Conservation (phyloP, 495 filamentous ascomycete genomes). For the Lineolata rhizophorae region DNA sequence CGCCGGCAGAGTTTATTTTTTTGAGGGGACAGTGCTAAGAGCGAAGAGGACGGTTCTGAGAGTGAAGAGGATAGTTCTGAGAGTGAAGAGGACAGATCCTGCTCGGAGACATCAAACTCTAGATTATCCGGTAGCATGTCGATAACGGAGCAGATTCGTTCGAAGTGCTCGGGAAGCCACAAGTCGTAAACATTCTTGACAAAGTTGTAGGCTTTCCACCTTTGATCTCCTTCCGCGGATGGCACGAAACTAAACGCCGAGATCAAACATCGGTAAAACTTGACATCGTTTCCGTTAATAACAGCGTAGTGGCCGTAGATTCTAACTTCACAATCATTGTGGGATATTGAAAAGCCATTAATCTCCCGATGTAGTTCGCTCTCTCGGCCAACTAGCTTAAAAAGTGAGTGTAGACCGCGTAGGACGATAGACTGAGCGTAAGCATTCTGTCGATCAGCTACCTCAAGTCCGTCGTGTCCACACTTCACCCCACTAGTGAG, state of each 20-base stretch:
- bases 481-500: conserved; percentile 9
- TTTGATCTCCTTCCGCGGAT: neutral
- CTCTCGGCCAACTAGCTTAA: conserved; percentile 2
- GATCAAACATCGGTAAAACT: conserved; percentile 9
- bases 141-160: too few relatives aligned
- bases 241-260: conserved; percentile 1
- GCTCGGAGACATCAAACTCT: neutral
- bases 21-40: too few relatives aligned
- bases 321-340: conserved; percentile 3
- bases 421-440: conserved; percentile 3
- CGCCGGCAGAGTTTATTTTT: too few relatives aligned
- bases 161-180: too few relatives aligned
- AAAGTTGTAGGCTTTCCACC: too few relatives aligned
- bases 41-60: too few relatives aligned
- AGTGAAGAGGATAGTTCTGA: neutral
- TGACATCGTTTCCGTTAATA: conserved; percentile 7
- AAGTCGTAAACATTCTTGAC: too few relatives aligned
- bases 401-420: conserved; percentile 3
- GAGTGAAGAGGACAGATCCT: neutral
- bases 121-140: neutral
- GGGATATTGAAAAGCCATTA: conserved; percentile 5
- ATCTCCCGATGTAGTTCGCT: conserved; percentile 6
- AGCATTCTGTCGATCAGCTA: conserved; percentile 11
- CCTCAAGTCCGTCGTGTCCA: conserved; percentile 7
- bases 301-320: conserved; percentile 12